Percentiles rank a stretch among this genome's conserved stretches.
phyloP scores from a whole-genome alignment of 2,329 filamentous ascomycete species.

The Whalleya microplaca region DNA sequence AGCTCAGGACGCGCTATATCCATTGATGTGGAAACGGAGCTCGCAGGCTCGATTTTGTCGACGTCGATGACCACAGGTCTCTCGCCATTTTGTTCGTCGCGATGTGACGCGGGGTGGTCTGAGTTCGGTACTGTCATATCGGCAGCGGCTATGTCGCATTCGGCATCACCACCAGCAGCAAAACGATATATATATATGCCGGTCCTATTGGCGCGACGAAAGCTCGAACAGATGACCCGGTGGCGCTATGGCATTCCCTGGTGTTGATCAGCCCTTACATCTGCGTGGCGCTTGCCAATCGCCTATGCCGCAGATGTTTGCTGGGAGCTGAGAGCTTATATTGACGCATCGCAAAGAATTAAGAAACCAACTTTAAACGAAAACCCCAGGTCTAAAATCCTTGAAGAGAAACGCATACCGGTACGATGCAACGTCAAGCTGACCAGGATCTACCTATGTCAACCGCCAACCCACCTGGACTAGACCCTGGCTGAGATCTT shows the following conservation, averaged over 20 bases:
- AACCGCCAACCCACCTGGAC: slow-evolving; percentile 16
- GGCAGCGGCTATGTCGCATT: background rate
- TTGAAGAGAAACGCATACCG: slow-evolving; percentile 3
- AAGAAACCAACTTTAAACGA: background rate
- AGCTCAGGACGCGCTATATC: slow-evolving; percentile 14
- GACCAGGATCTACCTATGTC: slow-evolving; percentile 24
- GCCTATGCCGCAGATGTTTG: background rate
- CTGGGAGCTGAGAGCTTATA: background rate
- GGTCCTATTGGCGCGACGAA: slow-evolving; percentile 3
- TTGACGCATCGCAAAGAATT: background rate
- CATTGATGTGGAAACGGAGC: slow-evolving; percentile 24
- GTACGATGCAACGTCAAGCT: slow-evolving; percentile 24
- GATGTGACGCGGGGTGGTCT: background rate
- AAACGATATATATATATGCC: no score
- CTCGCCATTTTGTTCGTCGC: slow-evolving; percentile 8
- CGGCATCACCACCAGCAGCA: background rate
- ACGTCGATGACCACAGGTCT: slow-evolving; percentile 4
- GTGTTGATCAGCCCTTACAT: background rate
- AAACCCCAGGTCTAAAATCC: slow-evolving; percentile 3
- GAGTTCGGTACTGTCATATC: slow-evolving; percentile 12
- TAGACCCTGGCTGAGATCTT: slow-evolving; percentile 19
- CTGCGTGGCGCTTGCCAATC: background rate
- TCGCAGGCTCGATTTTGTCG: slow-evolving; percentile 18
- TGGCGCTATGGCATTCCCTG: slow-evolving; percentile 12
- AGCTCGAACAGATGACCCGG: background rate